These are phyloP conservation scores for Cystobasidium onofrii DNA, from an alignment of 768 basidiomycete species.

Conservation along the genomic window DNA sequence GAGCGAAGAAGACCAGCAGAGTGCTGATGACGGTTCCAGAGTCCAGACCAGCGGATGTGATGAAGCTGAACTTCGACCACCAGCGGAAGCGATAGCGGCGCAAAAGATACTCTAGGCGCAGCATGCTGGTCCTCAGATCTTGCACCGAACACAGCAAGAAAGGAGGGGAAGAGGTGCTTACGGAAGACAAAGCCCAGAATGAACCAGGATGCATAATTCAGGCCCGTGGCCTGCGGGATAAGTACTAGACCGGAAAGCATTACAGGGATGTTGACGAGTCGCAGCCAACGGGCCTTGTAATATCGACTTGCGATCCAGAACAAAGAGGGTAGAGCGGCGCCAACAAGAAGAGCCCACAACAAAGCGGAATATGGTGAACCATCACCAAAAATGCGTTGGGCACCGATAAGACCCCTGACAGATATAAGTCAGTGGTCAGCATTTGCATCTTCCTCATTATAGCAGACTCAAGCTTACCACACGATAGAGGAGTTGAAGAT, in stretches of 20 bases:
- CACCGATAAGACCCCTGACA: slow-evolving; percentile 51
- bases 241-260: slow-evolving; percentile 67
- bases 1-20: slow-evolving; percentile 45
- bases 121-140: neutral
- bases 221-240: slow-evolving; percentile 87
- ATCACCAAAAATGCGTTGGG: slow-evolving; percentile 51
- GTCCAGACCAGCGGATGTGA: slow-evolving; percentile 50
- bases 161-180: slow-evolving; percentile 24
- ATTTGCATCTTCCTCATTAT: no score
- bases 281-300: slow-evolving; percentile 64
- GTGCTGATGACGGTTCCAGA: slow-evolving; percentile 49
- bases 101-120: slow-evolving; percentile 45
- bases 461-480: slow-evolving; percentile 56
- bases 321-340: slow-evolving; percentile 72
- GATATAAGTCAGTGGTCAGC: neutral
- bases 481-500: slow-evolving; percentile 83
- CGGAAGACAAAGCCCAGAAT: slow-evolving; percentile 80
- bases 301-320: slow-evolving; percentile 62
- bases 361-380: slow-evolving; percentile 59
- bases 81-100: slow-evolving; percentile 49
- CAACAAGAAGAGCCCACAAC: slow-evolving; percentile 63
- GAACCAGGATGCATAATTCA: slow-evolving; percentile 90
- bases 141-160: neutral
- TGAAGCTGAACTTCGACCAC: slow-evolving; percentile 55
- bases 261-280: slow-evolving; percentile 74